Evolutionary conservation across 768 basidiomycete species (phyloP), one percentile per base, ranked within the genome.

Genomic region (Psilocybe cubensis): DNA sequence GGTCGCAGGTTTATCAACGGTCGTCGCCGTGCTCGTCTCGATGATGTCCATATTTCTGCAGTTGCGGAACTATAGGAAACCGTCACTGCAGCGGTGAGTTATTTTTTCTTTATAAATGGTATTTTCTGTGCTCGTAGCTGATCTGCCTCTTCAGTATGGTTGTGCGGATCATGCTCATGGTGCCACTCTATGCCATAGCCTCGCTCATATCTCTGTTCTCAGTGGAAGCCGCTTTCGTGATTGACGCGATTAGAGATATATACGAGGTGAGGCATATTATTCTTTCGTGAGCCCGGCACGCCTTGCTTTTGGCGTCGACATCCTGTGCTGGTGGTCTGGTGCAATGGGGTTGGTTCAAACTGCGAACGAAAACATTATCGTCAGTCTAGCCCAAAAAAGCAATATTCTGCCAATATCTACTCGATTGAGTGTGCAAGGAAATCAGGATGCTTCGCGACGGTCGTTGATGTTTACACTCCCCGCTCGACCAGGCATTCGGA

Each of bases 121-220:
- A 38, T 21, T 43, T 29, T 43, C 23, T 52, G 31, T 21, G 29
- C 31, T 24, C 21, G 35, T 18, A 18, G 17, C 29, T 56, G 21
- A 46, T 41, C 11, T 24, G 14, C 33, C 28, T 44, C 21, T 55
- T 49, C 59, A 91, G 96, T 61, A 91, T 92, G 83, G 95, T 96
- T 47, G 82, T 97, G 42, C 84, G 97, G 45, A 97, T 98, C 68
- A 94, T 98, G 91, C 60, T 98, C 64, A 98, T 98, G 95, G 92
- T 92, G 4, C 96, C 96, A 0, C 76, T 98, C 25, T 98, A 99
- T 70, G 94, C 87, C 1, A 78, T 98, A 25, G 83, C 97, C 0
- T 95, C 94, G 3, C 78, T 98, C 63, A 94, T 98, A 59, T 94
- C 96, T 0, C 79, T 99, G 38, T 93, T 95, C 76, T 97, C 95